phyloP scores from a whole-genome alignment of 2,329 filamentous ascomycete species.

The Paramyrothecium roridum region DNA sequence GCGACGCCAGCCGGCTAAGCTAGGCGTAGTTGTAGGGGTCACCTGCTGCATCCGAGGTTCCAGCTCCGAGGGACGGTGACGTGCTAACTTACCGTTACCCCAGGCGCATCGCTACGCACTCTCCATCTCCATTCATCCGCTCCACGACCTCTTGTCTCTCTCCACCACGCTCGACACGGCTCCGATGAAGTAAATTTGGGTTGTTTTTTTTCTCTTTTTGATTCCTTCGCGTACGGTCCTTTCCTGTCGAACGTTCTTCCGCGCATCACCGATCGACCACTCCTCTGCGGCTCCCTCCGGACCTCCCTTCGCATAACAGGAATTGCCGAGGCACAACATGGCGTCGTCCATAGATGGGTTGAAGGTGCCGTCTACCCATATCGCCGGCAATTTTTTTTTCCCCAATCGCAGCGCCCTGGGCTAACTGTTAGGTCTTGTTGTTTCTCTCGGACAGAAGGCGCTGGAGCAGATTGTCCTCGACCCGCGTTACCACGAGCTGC shows the following conservation, averaged over 20 bases:
- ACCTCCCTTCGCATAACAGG: not conserved
- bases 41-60: constrained; percentile 13
- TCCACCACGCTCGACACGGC: not conserved
- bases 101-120: not conserved
- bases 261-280: not conserved
- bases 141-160: not conserved
- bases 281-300: not conserved
- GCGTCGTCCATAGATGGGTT: constrained; percentile 21
- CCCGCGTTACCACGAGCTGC: constrained; percentile 78
- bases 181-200: constrained; percentile 1
- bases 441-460: constrained; percentile 47
- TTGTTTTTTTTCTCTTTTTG: not conserved
- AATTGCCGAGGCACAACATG: constrained; percentile 21
- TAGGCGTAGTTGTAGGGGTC: no score
- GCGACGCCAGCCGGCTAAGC: not conserved
- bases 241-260: not conserved
- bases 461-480: constrained; percentile 78
- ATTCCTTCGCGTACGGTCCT: constrained; percentile 1
- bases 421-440: constrained; percentile 1
- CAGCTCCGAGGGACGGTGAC: not conserved
- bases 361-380: constrained; percentile 15
- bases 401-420: not conserved
- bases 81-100: not conserved
- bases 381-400: no score
- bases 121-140: not conserved